A percentile compares a stretch with the other conserved stretches of the same genome.
Conservation (phyloP, 352 stramenopile species). For the Blastocystis sp. region DNA sequence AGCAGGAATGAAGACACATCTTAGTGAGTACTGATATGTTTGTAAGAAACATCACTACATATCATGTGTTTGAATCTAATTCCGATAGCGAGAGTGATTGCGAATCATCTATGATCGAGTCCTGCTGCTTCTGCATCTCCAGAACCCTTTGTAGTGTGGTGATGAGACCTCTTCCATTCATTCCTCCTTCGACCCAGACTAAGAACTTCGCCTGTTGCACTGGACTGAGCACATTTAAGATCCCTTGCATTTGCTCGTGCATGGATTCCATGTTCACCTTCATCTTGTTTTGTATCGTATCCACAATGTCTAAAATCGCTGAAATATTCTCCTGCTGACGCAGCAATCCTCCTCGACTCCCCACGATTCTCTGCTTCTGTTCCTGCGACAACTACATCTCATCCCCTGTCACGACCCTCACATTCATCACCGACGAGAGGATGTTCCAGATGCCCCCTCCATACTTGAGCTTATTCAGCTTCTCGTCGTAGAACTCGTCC, state of each 20-base stretch:
- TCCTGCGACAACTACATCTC: conserved; percentile 47
- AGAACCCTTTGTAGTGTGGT: neutral
- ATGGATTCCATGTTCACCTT: conserved; percentile 52
- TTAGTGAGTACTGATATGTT: neutral
- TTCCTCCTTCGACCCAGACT: conserved; percentile 61
- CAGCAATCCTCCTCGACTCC: conserved; percentile 51
- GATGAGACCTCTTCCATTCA: conserved; percentile 12
- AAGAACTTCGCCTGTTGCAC: conserved; percentile 64
- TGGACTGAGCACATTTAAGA: conserved; percentile 59
- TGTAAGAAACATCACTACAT: neutral
- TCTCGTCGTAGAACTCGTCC: conserved; percentile 65
- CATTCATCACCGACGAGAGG: conserved; percentile 61
- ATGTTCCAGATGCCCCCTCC: conserved; percentile 64
- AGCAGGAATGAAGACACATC: neutral
- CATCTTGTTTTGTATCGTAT: conserved; percentile 60
- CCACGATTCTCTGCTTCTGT: conserved; percentile 63
- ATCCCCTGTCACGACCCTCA: neutral
- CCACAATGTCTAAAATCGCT: conserved; percentile 62
- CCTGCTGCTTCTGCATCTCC: neutral
- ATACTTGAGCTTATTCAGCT: conserved; percentile 62
- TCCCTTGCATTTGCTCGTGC: conserved; percentile 61
- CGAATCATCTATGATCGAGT: neutral
- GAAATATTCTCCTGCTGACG: conserved; percentile 62
- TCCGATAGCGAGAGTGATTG: conserved; percentile 12
- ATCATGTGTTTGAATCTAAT: neutral